Conservation (phyloP, 2,329 filamentous ascomycete genomes). For the Cercospora citrullina region DNA sequence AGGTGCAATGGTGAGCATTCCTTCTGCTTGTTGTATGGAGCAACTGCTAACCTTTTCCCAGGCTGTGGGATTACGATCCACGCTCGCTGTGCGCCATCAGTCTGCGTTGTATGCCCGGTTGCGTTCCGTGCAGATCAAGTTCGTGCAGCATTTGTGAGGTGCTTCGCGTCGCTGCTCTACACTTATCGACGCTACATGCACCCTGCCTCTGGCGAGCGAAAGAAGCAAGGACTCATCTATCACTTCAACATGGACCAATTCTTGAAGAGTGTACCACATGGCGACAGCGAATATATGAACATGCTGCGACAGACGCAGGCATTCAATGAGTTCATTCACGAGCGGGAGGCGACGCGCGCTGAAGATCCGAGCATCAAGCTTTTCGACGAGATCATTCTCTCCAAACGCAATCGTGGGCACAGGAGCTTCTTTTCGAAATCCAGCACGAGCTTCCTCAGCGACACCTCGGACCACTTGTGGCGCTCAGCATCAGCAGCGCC, state of each 20-base stretch:
- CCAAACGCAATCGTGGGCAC: conserved; percentile 70
- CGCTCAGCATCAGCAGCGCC: conserved; percentile 62
- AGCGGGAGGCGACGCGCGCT: conserved; percentile 64
- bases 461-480: conserved; percentile 78
- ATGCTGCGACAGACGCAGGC: conserved; percentile 66
- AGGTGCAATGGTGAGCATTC: conserved; percentile 59
- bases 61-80: conserved; percentile 61
- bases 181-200: conserved; percentile 66
- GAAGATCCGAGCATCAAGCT: conserved; percentile 68
- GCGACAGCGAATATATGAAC: conserved; percentile 64
- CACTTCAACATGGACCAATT: conserved; percentile 68
- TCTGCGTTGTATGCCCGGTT: conserved; percentile 65
- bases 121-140: conserved; percentile 66
- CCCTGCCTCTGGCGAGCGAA: conserved; percentile 60
- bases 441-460: conserved; percentile 64
- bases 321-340: conserved; percentile 72
- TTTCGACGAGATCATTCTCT: conserved; percentile 81
- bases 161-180: conserved; percentile 68
- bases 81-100: conserved; percentile 58
- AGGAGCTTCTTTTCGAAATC: conserved; percentile 64
- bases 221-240: conserved; percentile 62
- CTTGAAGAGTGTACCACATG: conserved; percentile 62
- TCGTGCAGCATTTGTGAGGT: conserved; percentile 66
- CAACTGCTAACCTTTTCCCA: conserved; percentile 26
- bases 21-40: neutral